Conservation (phyloP, 2,329 filamentous ascomycete species). For the Fusarium dlaminii region DNA sequence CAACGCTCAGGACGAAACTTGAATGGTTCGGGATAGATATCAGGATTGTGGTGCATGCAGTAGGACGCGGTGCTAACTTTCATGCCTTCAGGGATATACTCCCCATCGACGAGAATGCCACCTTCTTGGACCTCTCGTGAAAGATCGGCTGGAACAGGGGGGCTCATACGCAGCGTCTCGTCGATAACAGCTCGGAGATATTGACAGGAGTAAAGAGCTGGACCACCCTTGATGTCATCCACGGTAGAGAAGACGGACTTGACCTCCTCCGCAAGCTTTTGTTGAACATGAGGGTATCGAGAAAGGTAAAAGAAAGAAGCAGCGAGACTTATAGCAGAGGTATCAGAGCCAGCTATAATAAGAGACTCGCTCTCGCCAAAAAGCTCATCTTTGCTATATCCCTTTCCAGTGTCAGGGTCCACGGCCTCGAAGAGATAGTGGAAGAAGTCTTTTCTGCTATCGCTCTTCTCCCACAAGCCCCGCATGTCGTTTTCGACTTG, state of each 20-base stretch:
- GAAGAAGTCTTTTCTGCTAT: conserved; percentile 39
- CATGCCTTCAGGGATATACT: conserved; percentile 24
- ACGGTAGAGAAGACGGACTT: conserved; percentile 3
- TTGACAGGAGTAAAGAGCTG: conserved; percentile 21
- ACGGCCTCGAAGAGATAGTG: conserved; percentile 32
- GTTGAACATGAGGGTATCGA: conserved; percentile 2
- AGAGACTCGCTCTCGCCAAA: conserved; percentile 39
- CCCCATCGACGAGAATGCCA: conserved; percentile 21
- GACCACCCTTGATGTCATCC: conserved; percentile 17
- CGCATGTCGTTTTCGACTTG: conserved; percentile 12
- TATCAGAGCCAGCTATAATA: conserved; percentile 37
- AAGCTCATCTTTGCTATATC: conserved; percentile 35
- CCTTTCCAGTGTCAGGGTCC: conserved; percentile 40
- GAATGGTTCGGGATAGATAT: conserved; percentile 17
- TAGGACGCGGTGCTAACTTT: conserved; percentile 17
- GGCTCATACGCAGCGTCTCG: conserved; percentile 38
- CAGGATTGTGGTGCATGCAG: conserved; percentile 29
- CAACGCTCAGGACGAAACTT: conserved; percentile 31
- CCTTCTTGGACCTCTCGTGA: conserved; percentile 27
- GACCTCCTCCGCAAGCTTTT: conserved; percentile 21
- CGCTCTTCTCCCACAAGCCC: not conserved
- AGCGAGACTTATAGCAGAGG: conserved; percentile 25
- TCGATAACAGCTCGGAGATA: conserved; percentile 41
- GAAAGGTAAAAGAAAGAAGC: conserved; percentile 36
- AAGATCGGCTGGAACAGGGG: conserved; percentile 30